These are phyloP conservation scores for Lactarius indigo DNA, from an alignment of 768 basidiomycete species.

Conservation along the genomic window DNA sequence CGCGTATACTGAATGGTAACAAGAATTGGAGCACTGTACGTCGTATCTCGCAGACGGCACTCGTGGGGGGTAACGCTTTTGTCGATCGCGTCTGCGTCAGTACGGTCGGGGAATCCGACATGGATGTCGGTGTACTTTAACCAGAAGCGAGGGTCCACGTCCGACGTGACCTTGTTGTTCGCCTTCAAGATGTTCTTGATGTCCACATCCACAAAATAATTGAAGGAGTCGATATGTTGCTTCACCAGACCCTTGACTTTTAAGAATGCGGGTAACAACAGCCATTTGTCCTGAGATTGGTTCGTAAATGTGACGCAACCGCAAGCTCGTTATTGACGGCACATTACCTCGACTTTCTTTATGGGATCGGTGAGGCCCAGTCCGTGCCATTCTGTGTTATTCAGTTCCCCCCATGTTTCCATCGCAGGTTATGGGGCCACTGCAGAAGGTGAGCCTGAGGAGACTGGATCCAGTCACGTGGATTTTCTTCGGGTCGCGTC, in stretches of 20 bases:
- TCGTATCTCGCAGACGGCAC: conserved; percentile 92
- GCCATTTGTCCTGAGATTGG: conserved; percentile 88
- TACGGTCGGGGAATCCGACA: conserved; percentile 88
- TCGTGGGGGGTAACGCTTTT: conserved; percentile 92
- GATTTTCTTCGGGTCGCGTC: not conserved
- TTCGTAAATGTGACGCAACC: not conserved
- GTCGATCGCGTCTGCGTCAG: conserved; percentile 75
- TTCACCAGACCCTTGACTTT: conserved; percentile 98
- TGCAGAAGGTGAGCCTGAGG: not conserved
- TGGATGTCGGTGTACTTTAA: conserved; percentile 95
- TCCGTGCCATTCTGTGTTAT: conserved; percentile 64
- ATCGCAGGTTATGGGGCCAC: not conserved
- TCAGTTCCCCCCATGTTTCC: conserved; percentile 57
- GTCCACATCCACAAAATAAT: conserved; percentile 96
- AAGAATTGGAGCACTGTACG: conserved; percentile 88
- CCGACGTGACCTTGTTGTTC: conserved; percentile 91
- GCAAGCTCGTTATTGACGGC: conserved; percentile 28
- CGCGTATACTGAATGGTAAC: conserved; percentile 95
- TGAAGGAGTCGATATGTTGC: conserved; percentile 98
- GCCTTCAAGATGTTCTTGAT: conserved; percentile 95
- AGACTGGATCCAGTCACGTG: not conserved
- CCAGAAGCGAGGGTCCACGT: conserved; percentile 96
- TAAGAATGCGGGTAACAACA: conserved; percentile 91
- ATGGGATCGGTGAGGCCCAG: conserved; percentile 84
- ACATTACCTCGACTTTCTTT: conserved; percentile 77